Base-by-base conservation (phyloP, 2,329 filamentous ascomycete genomes). In the Bipolaris sorokiniana region DNA sequence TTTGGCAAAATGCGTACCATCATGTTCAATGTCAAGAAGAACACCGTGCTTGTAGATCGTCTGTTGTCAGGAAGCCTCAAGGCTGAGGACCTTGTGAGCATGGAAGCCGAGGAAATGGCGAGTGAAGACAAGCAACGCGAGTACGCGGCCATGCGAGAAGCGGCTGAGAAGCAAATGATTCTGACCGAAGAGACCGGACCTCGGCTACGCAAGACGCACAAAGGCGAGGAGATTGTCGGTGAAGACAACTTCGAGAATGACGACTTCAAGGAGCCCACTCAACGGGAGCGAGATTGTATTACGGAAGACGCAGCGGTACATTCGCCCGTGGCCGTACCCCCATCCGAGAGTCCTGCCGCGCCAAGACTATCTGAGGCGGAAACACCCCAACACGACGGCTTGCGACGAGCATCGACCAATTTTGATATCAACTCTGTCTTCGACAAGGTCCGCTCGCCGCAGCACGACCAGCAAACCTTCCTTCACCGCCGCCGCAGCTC, bases 381-480 rank as follows among this genome's bases (percentile, higher is more conserved):
- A 48, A 78, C 76, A 1, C 63, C 68, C 6, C 63, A 61, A 10
- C 48, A 58, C 3, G 68, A 83, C 47, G 55, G 58, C 41, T 55
- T 57, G 6, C 80, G 84, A 64, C 78, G 82, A 4, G 85, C 88
- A 1, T 84, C 86, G 0, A 77, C 83, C 9, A 84, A 88, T 67
- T 96, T 96, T 68, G 90, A 96, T 70, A 91, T 97, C 71, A 88
- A 91, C 68, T 90, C 90, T 59, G 91, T 97, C 23, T 95, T 93
- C 75, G 90, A 88, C 5, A 90, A 88, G 63, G 91, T 96, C 38
- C 88, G 89, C 66, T 95, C 92, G 2, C 92, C 92, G 1, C 81
- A 82, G 45, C 72, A 76, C 38, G 80, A 79, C 28, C 76, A 80
- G 76, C 80, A 59, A 73, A 78, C 81, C 38, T 74, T 81, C 77